Base-by-base conservation (phyloP, 768 basidiomycete genomes). In the Udeniomyces megalosporus region DNA sequence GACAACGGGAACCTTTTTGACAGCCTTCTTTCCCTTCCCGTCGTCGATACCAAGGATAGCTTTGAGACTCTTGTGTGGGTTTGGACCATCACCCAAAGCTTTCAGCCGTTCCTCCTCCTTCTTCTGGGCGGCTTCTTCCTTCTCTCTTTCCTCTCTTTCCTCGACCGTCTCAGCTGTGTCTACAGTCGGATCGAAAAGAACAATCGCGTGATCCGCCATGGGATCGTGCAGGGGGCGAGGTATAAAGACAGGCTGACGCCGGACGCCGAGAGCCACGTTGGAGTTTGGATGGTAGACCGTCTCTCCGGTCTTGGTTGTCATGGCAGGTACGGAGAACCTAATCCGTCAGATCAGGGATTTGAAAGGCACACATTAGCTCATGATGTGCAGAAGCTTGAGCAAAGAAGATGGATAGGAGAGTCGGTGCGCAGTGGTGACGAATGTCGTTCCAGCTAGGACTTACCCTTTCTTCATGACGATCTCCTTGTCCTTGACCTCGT, bases 121-220 rank as follows among this genome's bases (percentile, higher is more conserved):
- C 64, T 79, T 79, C 70, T 80, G 85, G 69, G 86, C 85, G 11
- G 46, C 66, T 47, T 66, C 69, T 2, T 85, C 82, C 70, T 83
- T 84, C 69, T 84, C 80, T 42, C 86, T 77, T 62, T 82, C 84
- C 71, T 77, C 81, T 68, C 79, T 78, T 70, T 90, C 89, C 69
- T 90, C 86, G 69, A 89, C 86, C 0, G 89, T 89, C 73, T 92
- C 90, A 67, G 85, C 77, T 70, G 87, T 85, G 70, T 99, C 91
- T 51, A 93, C 83, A 0, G 95, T 97, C 0, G 95, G 95, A 69
- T 97, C 95, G 71, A 88, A 99, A 15, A 96, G 75, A 2, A 99
- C 93, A 64, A 99, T 95, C 0, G 93, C 91, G 73, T 96, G 92
- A 68, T 97, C 91, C 54, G 86, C 83, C 87, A 99, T 92, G 1